A percentile compares a stretch with the other conserved stretches of the same genome.
Evolutionary conservation across 164 flowering plant species (phyloP).

Genomic region (Nelumbo lutea): DNA sequence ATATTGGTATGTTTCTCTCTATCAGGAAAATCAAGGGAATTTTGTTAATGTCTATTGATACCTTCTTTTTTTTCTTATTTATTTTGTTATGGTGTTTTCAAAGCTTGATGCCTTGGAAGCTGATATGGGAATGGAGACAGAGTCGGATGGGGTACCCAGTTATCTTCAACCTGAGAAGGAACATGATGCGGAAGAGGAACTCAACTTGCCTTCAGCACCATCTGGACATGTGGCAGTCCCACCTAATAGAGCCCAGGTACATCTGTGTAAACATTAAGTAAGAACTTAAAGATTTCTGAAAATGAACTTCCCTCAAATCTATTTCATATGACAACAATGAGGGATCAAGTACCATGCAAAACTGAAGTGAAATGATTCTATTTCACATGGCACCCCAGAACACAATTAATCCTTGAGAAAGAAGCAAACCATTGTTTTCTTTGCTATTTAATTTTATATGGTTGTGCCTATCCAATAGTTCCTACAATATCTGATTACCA

Average conservation of each 20-base stretch:
- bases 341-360: too few relatives aligned
- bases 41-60: neutral
- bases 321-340: too few relatives aligned
- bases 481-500: too few relatives aligned
- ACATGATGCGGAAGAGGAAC: constrained; percentile 66
- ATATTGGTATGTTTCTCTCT: neutral
- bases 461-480: too few relatives aligned
- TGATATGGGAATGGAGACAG: constrained; percentile 86
- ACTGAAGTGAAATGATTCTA: too few relatives aligned
- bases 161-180: constrained; percentile 89
- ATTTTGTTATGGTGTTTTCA: constrained; percentile 20
- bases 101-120: constrained; percentile 98
- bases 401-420: too few relatives aligned
- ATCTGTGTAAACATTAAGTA: neutral
- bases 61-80: neutral
- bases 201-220: constrained; percentile 89
- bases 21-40: neutral
- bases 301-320: too few relatives aligned
- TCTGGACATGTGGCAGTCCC: constrained; percentile 52
- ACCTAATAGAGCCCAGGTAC: constrained; percentile 66
- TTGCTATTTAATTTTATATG: too few relatives aligned
- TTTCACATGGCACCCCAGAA: too few relatives aligned
- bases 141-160: constrained; percentile 74
- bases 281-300: too few relatives aligned
- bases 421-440: too few relatives aligned